Base-by-base conservation (phyloP, 2,329 filamentous ascomycete species). In the Colletotrichum sp. region DNA sequence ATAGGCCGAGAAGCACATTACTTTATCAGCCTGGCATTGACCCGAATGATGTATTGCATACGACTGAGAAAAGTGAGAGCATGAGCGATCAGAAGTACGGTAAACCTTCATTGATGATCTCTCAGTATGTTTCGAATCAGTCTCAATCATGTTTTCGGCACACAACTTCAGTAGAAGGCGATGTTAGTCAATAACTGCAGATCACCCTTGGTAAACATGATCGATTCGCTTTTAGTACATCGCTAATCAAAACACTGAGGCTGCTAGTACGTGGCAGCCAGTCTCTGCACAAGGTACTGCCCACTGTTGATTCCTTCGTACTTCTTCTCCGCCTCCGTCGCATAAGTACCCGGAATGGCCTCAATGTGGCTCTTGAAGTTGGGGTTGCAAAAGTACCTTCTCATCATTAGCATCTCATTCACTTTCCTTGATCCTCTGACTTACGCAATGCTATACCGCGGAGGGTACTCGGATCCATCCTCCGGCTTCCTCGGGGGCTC, bases 321-420 rank as follows among this genome's bases (percentile, higher is more conserved):
- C 84, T 96, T 97, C 86, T 94, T 96, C 55, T 93, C 90, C 70
- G 86, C 84, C 74, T 93, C 88, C 5, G 82, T 81, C 2, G 83
- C 85, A 80, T 90, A 96, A 0, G 95, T 98, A 0, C 94, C 94
- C 0, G 95, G 95, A 58, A 98, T 90, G 2, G 93, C 94, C 78
- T 97, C 93, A 76, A 98, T 97, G 69, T 90, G 85, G 77, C 88
- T 90, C 74, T 94, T 90, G 80, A 91, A 93, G 80, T 97, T 95
- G 11, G 95, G 95, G 78, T 97, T 96, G 86, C 95, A 97, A 81
- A 98, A 97, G 84, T 97, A 97, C 5, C 89, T 90, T 59, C 47
- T 6, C 21, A 31, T n/a, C 12, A 7, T 75, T 62, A 70, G 38
- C 58, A 27, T 33, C 16, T 31, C 9, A 8, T n/a, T 72, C 47